A percentile compares a stretch with the other conserved stretches of the same genome.
Evolutionary conservation across 768 basidiomycete genomes (phyloP).

Genomic region (Lactarius tabidus): DNA sequence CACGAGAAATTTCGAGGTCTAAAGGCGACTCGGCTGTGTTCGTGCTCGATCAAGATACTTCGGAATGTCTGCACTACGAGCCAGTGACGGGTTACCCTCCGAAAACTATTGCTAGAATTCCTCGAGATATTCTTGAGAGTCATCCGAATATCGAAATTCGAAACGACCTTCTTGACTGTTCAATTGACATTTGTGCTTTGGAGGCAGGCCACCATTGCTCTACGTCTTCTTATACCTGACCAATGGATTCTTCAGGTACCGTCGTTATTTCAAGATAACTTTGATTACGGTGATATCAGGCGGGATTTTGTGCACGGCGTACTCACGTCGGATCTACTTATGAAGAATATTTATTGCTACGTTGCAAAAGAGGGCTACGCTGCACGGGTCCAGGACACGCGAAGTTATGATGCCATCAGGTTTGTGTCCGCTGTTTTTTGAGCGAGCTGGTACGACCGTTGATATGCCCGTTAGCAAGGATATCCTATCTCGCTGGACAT

Average conservation of each 20-base stretch:
- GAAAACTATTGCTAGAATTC: conserved; percentile 57
- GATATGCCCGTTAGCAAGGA: conserved; percentile 60
- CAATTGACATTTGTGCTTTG: conserved; percentile 90
- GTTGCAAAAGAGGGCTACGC: conserved; percentile 88
- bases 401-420: conserved; percentile 89
- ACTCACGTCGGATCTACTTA: conserved; percentile 88
- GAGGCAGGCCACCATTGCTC: conserved; percentile 45
- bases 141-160: conserved; percentile 84
- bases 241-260: conserved; percentile 61
- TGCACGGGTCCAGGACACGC: conserved; percentile 88
- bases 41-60: conserved; percentile 69
- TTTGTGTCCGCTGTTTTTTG: conserved; percentile 30
- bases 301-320: conserved; percentile 93
- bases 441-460: background rate
- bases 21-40: conserved; percentile 73
- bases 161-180: conserved; percentile 83
- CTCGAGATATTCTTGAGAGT: conserved; percentile 67
- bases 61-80: conserved; percentile 83
- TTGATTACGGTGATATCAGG: conserved; percentile 91
- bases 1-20: conserved; percentile 42
- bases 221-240: background rate
- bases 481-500: conserved; percentile 89
- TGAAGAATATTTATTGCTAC: conserved; percentile 92
- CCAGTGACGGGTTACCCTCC: conserved; percentile 67
- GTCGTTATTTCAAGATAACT: conserved; percentile 96